phyloP scores from a whole-genome alignment of 805 yeast genomes.

The Schwanniomyces polymorphus region DNA sequence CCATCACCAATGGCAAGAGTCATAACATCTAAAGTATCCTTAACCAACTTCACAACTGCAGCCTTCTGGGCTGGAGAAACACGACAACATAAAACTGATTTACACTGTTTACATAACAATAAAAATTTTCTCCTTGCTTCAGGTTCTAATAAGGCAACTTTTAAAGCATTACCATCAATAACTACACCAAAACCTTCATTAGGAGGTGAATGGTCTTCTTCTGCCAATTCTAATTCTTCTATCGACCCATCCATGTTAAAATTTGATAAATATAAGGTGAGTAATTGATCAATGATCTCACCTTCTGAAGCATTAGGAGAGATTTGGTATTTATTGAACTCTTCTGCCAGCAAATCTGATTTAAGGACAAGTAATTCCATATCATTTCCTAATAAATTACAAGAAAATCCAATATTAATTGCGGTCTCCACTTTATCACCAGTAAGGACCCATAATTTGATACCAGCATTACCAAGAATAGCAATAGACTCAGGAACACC shows the following conservation, averaged over 20 bases:
- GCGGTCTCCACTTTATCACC: slow-evolving; percentile 93
- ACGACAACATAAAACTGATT: slow-evolving; percentile 81
- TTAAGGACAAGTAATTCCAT: slow-evolving; percentile 71
- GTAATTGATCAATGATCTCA: slow-evolving; percentile 45
- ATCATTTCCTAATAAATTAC: slow-evolving; percentile 71
- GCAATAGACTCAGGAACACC: slow-evolving; percentile 85
- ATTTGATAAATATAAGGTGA: slow-evolving; percentile 52
- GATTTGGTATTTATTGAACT: slow-evolving; percentile 18
- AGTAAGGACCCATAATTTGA: slow-evolving; percentile 81
- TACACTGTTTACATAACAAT: slow-evolving; percentile 74
- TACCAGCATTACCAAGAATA: slow-evolving; percentile 70
- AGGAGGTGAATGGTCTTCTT: slow-evolving; percentile 65
- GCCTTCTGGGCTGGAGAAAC: slow-evolving; percentile 90
- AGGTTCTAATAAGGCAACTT: slow-evolving; percentile 37
- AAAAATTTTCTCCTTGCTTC: slow-evolving; percentile 59
- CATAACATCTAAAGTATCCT: slow-evolving; percentile 73
- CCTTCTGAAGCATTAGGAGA: slow-evolving; percentile 17
- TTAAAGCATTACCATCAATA: slow-evolving; percentile 78
- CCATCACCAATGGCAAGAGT: slow-evolving; percentile 89
- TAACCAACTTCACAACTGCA: slow-evolving; percentile 77
- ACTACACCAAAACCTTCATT: slow-evolving; percentile 65
- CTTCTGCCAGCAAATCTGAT: slow-evolving; percentile 27
- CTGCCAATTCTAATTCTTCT: slow-evolving; percentile 55
- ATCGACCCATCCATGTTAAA: slow-evolving; percentile 56
- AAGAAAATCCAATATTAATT: slow-evolving; percentile 82